Evolutionary conservation across 495 filamentous ascomycete species (phyloP).

Genomic region (Apodospora peruviana): DNA sequence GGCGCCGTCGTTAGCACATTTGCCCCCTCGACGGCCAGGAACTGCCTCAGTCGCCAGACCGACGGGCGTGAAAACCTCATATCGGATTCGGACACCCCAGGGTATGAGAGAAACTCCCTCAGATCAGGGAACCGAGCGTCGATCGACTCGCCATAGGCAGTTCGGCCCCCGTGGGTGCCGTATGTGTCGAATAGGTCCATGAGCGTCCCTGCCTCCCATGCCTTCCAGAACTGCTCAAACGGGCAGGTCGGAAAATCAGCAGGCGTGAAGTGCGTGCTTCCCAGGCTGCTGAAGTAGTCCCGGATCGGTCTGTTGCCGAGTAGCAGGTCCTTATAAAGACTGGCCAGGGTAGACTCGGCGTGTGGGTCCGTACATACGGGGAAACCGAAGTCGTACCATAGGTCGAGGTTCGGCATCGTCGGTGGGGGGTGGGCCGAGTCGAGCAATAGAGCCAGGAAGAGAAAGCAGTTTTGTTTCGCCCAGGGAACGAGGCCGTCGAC

Average conservation of each 20-base stretch:
- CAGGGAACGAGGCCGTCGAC: not conserved
- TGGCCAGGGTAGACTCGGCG: not conserved
- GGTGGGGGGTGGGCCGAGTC: not conserved
- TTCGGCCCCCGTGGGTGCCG: not conserved
- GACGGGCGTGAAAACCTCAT: not conserved
- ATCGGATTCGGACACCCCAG: no score
- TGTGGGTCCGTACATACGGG: not conserved
- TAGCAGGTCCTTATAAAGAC: not conserved
- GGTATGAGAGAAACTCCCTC: not conserved
- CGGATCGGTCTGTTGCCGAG: not conserved
- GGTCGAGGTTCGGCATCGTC: not conserved
- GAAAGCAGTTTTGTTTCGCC: conserved; percentile 4
- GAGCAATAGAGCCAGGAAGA: conserved; percentile 1
- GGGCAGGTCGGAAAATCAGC: not conserved
- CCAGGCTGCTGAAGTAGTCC: not conserved
- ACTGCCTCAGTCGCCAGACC: not conserved
- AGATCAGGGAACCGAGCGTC: not conserved
- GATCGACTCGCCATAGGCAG: not conserved
- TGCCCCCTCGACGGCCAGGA: conserved; percentile 1
- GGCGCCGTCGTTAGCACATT: not conserved
- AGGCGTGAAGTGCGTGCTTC: not conserved
- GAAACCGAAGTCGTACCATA: conserved; percentile 5
- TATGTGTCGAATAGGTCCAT: conserved; percentile 1
- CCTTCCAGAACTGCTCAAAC: not conserved
- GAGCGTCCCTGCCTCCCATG: conserved; percentile 1